Evolutionary conservation across 768 basidiomycete genomes (phyloP), one percentile per base, ranked within the genome.

Genomic region (Albatrellus ellisii): DNA sequence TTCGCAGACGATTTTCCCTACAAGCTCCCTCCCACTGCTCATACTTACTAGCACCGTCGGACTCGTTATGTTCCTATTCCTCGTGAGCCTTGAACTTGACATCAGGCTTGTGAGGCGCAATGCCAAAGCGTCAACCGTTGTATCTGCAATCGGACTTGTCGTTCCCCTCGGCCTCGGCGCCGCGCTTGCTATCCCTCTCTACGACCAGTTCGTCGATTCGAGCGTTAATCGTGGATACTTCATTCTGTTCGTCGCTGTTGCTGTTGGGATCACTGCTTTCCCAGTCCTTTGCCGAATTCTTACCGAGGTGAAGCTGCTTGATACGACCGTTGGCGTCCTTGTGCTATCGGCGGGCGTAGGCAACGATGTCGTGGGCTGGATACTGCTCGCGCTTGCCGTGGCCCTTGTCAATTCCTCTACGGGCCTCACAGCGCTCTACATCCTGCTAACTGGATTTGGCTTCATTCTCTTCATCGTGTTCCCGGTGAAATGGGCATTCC

Each of bases 1-100:
- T 63, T 66, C 66, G 5, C 44, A 54, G 8, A 54, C 45, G 8
- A 59, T 66, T 46, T 68, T 66, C 42, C 64, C 66, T 0, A 35
- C 52, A 0, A 52, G 41, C 4, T 71, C 69, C 8, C 63, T 77
- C 50, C 61, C 75, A 4, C 56, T 77, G 49, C 72, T 91, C 43
- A 75, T 64, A 37, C 71, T 91, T 21, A 81, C 84, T 11, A 70
- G 77, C 20, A 87, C 73, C 42, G 72, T 91, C 47, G 88, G 82
- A 31, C 68, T 87, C 18, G 65, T 83, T 36, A 62, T 87, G 20
- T 87, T 79, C 62, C 69, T 91, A 6, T 91, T 91, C 68, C 66
- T 91, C 36, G 73, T 91, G 22, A 89, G 82, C 2, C 66, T 90
- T 26, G 89, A 92, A 63, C 75, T 89, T 47, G 90, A 94, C 56